These are phyloP conservation scores for Paraconiothyrium brasiliense DNA, from an alignment of 2,329 filamentous ascomycete species.

Conservation along the genomic window DNA sequence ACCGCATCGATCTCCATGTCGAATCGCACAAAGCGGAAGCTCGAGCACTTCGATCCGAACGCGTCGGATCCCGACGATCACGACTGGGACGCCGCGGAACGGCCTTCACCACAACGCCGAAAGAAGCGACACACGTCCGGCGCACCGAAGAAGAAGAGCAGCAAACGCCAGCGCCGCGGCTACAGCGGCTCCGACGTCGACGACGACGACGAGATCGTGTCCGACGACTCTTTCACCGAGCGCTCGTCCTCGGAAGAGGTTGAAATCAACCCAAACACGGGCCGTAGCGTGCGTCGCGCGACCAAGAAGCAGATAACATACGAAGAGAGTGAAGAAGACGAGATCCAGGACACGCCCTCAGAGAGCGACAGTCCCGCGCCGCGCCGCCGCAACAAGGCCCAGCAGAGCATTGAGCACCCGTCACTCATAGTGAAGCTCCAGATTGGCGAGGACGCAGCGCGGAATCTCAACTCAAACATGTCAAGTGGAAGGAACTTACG, in stretches of 20 bases:
- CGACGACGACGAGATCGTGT: slow-evolving; percentile 58
- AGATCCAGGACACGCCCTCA: slow-evolving; percentile 51
- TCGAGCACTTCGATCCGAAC: slow-evolving; percentile 49
- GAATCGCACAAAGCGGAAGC: slow-evolving; percentile 52
- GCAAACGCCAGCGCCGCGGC: slow-evolving; percentile 46
- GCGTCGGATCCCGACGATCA: slow-evolving; percentile 51
- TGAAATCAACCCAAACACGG: slow-evolving; percentile 64
- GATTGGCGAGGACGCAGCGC: slow-evolving; percentile 26
- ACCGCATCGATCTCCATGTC: slow-evolving; percentile 45
- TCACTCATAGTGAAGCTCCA: slow-evolving; percentile 55
- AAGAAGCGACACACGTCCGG: slow-evolving; percentile 38
- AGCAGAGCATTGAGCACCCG: slow-evolving; percentile 41
- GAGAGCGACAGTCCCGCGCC: slow-evolving; percentile 36
- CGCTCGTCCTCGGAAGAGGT: slow-evolving; percentile 56
- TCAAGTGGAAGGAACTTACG: slow-evolving; percentile 39
- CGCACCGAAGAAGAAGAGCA: slow-evolving; percentile 36
- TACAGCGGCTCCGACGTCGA: slow-evolving; percentile 50
- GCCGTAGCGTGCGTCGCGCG: slow-evolving; percentile 64
- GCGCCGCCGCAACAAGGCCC: slow-evolving; percentile 26
- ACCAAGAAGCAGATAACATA: slow-evolving; percentile 65
- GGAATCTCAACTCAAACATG: slow-evolving; percentile 23
- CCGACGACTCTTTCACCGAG: slow-evolving; percentile 55
- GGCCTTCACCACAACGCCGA: slow-evolving; percentile 42
- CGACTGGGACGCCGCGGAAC: slow-evolving; percentile 46
- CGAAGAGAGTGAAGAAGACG: slow-evolving; percentile 63